phyloP scores from a whole-genome alignment of 495 filamentous ascomycete genomes.

The Halenospora varia region DNA sequence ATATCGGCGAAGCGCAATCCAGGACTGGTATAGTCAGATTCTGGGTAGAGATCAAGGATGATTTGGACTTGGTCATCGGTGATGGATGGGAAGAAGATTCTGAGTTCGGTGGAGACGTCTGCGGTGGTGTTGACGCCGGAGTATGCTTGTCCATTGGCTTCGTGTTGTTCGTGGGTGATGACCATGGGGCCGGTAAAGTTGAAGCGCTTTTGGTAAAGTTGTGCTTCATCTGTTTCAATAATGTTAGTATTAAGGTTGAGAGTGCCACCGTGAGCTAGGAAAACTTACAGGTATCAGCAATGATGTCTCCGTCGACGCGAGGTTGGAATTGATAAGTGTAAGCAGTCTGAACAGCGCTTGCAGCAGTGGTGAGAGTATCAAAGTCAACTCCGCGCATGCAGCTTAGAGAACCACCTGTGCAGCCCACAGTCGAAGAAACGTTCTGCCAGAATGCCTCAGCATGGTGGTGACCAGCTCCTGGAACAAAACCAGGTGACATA shows the following conservation, averaged over 20 bases:
- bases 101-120: slow-evolving; percentile 28
- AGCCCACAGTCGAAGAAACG: slow-evolving; percentile 32
- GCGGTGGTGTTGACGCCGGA: slow-evolving; percentile 30
- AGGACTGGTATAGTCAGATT: slow-evolving; percentile 30
- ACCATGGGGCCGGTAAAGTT: slow-evolving; percentile 34
- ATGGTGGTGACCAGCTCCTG: too few relatives aligned
- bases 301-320: slow-evolving; percentile 33
- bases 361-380: slow-evolving; percentile 24
- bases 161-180: slow-evolving; percentile 31
- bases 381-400: slow-evolving; percentile 31
- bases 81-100: slow-evolving; percentile 32
- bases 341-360: slow-evolving; percentile 18
- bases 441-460: slow-evolving; percentile 35
- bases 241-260: neutral
- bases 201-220: slow-evolving; percentile 35
- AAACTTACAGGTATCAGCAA: slow-evolving; percentile 30
- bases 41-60: slow-evolving; percentile 28
- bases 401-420: slow-evolving; percentile 25
- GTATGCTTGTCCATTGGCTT: slow-evolving; percentile 28
- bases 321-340: slow-evolving; percentile 37
- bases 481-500: too few relatives aligned
- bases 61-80: slow-evolving; percentile 29
- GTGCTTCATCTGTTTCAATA: slow-evolving; percentile 32
- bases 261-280: too few relatives aligned
- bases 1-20: slow-evolving; percentile 32